Evolutionary conservation across 192 early-diverging fungal genomes (phyloP), one percentile per base, ranked within the genome.

Genomic region (Coemansia asiatica): DNA sequence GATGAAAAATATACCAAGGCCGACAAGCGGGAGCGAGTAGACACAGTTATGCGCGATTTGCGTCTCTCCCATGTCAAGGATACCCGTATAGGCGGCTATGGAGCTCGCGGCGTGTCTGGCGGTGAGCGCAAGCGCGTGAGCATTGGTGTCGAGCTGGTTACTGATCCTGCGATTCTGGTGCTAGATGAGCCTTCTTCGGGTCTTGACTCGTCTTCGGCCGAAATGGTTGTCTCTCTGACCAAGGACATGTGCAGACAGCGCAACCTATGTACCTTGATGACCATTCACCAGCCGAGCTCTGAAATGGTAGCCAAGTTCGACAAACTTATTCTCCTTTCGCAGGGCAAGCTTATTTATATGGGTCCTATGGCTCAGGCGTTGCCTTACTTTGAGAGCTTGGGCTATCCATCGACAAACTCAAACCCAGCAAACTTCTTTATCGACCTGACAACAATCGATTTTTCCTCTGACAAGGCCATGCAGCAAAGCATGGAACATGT

Each of bases 261-360:
- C 13, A 64, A 82, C 15, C 87, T 86, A 29, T 88, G 90, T 4
- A 82, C 92, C 10, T 68, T 94, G 15, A 86, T 90, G 62, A 90
- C 88, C 9, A 60, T 60, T 18, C 58, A 60, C 13, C 58, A 60
- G 58, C 91, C 92, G 8, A 75, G 86, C n/a, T 85, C 85, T 15
- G 84, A 91, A 57, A 82, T 90, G 31, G 92, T 86, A 71, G 68
- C 73, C 10, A 69, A 88, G 38, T 92, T 93, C 76, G 89, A 92
- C 71, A 79, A 87, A 31, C 77, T 91, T 0, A 73, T 90, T 26
- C 56, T 92, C 13, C 61, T 91, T 9, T 68, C 84, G 40, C 74
- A 66, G 1, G 91, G 91, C 22, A 31, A 70, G 19, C 60, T 68
- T 0, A 61, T 87, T 40, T 89, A 79, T 54, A 72, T 63, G 46